These are phyloP conservation scores for Fragilariopsis cylindrus DNA, from an alignment of 108 stramenopile genomes.

Conservation along the genomic window DNA sequence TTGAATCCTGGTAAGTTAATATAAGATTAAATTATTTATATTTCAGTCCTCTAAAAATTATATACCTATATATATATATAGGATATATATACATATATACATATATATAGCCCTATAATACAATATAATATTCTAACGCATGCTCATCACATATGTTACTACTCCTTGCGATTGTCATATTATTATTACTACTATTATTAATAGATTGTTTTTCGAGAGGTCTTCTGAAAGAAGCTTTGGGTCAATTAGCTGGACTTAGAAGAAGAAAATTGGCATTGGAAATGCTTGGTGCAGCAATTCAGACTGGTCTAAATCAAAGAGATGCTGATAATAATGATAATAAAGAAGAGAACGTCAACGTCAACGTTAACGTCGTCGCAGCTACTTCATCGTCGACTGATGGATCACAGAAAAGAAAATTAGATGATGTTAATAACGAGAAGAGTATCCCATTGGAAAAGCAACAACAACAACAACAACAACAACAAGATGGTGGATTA, in stretches of 20 bases:
- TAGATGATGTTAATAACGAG: not conserved
- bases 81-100: not conserved
- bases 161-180: no score
- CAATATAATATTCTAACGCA: no score
- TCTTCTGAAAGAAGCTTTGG: slow-evolving; percentile 63
- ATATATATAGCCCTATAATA: no score
- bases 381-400: not conserved
- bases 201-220: slow-evolving; percentile 74
- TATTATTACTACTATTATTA: not conserved
- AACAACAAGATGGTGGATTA: not conserved
- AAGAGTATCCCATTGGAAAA: not conserved
- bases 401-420: slow-evolving; percentile 9
- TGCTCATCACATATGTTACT: no score
- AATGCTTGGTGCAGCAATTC: slow-evolving; percentile 68
- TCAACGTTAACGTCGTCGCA: not conserved
- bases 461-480: slow-evolving; percentile 1
- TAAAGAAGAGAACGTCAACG: not conserved
- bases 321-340: not conserved
- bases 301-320: slow-evolving; percentile 44
- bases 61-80: not conserved
- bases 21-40: not conserved
- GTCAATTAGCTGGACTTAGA: slow-evolving; percentile 72
- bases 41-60: not conserved
- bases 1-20: slow-evolving; percentile 60
- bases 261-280: slow-evolving; percentile 71